Conservation (phyloP, 192 early-diverging fungal genomes). For the Allomyces macrogynus region DNA sequence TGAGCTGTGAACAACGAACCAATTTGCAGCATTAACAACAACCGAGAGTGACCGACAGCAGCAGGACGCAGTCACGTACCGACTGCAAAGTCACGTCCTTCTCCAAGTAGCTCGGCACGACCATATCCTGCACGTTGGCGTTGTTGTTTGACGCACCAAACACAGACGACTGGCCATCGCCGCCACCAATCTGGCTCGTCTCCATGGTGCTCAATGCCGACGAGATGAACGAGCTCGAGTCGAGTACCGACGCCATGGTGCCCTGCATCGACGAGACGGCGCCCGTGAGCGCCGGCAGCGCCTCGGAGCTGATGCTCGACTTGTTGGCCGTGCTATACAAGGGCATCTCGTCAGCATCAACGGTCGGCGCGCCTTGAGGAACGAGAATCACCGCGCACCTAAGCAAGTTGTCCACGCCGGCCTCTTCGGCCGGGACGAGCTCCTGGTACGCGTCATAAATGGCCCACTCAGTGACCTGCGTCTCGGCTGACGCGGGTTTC, state of each 20-base stretch:
- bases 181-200: background rate
- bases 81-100: conserved; percentile 4
- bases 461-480: conserved; percentile 20
- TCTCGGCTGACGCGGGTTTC: conserved; percentile 17
- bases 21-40: background rate
- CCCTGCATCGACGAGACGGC: background rate
- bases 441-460: conserved; percentile 22
- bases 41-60: background rate
- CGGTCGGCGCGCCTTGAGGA: too few species aligned
- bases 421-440: background rate
- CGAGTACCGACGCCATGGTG: background rate
- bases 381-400: too few species aligned
- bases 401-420: background rate
- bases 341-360: too few species aligned
- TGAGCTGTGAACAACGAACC: conserved; percentile 8
- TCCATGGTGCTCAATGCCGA: conserved; percentile 2
- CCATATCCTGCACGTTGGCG: background rate
- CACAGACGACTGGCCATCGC: background rate
- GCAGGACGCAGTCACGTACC: background rate
- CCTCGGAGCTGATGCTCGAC: background rate
- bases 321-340: too few species aligned
- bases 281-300: background rate
- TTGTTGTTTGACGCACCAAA: background rate
- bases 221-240: background rate
- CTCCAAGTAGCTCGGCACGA: background rate